Conservation (phyloP, 345 rosid species). For the Gossypioides kirkii region DNA sequence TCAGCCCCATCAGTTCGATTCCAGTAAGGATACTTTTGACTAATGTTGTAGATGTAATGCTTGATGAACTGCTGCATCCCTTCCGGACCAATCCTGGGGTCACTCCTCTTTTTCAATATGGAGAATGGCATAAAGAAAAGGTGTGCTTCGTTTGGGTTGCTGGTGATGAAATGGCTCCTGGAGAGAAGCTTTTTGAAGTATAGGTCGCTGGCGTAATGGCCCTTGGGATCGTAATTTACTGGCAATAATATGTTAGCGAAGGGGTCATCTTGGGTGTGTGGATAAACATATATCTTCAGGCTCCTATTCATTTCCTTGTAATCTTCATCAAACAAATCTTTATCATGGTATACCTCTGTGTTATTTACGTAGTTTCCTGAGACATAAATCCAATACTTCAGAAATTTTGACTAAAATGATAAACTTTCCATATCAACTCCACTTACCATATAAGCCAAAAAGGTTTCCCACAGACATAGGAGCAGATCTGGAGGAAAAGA, state of each 20-base stretch:
- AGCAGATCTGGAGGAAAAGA: not conserved
- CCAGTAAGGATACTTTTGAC: conserved; percentile 43
- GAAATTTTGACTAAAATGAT: no score
- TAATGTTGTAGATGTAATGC: conserved; percentile 33
- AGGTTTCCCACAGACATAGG: not conserved
- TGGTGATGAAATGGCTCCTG: conserved; percentile 42
- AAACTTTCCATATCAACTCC: not conserved
- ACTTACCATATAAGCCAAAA: not conserved
- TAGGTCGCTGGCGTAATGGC: conserved; percentile 51
- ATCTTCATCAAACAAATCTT: conserved; percentile 36
- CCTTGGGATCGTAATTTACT: conserved; percentile 31
- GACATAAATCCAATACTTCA: not conserved
- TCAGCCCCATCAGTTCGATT: conserved; percentile 47
- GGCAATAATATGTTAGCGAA: conserved; percentile 41
- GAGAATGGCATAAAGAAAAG: conserved; percentile 54
- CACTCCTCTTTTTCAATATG: conserved; percentile 40
- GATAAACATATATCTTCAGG: conserved; percentile 49
- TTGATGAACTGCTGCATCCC: conserved; percentile 38
- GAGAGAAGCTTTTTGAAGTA: conserved; percentile 43
- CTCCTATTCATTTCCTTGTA: conserved; percentile 47
- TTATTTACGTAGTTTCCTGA: conserved; percentile 18
- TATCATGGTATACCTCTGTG: conserved; percentile 35
- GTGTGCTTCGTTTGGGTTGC: conserved; percentile 37
- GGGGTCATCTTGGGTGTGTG: conserved; percentile 42
- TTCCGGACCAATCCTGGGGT: conserved; percentile 31